These are phyloP conservation scores for Dysphania ambrosioides DNA, from an alignment of 148 eudicot genomes.

Conservation along the genomic window DNA sequence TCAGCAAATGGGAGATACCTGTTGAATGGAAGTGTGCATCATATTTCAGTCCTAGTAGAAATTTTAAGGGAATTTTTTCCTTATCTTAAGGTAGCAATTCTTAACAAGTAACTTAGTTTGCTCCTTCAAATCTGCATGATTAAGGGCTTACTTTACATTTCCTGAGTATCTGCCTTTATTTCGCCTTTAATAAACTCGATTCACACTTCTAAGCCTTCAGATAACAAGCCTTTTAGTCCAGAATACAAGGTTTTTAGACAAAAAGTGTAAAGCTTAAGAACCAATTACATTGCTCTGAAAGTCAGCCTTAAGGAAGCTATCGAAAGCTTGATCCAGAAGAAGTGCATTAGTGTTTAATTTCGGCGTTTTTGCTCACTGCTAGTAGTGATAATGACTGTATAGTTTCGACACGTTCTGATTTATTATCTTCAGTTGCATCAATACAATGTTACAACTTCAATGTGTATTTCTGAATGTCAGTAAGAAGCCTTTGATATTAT, in stretches of 20 bases:
- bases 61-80: conserved; percentile 29
- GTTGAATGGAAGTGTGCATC: conserved; percentile 14
- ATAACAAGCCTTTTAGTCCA: conserved; percentile 10
- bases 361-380: not conserved
- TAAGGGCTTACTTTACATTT: not conserved
- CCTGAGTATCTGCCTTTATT: not conserved
- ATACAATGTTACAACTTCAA: not conserved
- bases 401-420: not conserved
- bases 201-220: conserved; percentile 9
- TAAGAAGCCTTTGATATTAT: too few species aligned
- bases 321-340: conserved; percentile 53
- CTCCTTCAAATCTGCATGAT: not conserved
- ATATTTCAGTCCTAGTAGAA: conserved; percentile 8
- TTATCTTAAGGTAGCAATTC: conserved; percentile 13
- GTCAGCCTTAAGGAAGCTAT: conserved; percentile 48
- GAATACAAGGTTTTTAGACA: conserved; percentile 16
- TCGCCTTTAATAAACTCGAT: not conserved
- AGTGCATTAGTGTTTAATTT: not conserved
- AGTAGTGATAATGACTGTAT: too few species aligned
- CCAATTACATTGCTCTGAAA: conserved; percentile 39
- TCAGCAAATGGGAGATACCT: conserved; percentile 33
- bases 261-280: conserved; percentile 24
- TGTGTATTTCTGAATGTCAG: not conserved
- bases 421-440: too few species aligned
- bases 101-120: conserved; percentile 25